phyloP scores from a whole-genome alignment of 2,329 filamentous ascomycete genomes.

The Alternaria triticimaculans region DNA sequence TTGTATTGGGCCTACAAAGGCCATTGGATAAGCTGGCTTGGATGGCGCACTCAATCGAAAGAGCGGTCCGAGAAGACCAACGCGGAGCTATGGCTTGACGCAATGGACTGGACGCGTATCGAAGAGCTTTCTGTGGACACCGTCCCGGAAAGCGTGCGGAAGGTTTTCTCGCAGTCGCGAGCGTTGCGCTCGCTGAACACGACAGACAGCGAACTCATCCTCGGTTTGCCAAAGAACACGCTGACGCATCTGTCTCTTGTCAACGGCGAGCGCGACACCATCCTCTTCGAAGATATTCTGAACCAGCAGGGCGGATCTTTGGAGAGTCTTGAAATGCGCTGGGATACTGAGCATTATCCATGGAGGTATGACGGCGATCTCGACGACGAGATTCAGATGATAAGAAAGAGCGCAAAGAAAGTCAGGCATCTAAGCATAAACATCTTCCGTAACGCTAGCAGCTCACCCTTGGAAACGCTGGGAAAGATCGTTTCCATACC shows the following conservation, averaged over 20 bases:
- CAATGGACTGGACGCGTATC: conserved; percentile 18
- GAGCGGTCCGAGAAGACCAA: conserved; percentile 12
- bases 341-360: background rate
- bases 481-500: conserved; percentile 6
- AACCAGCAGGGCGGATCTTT: conserved; percentile 16
- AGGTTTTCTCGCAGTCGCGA: background rate
- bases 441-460: conserved; percentile 17
- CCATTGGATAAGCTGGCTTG: conserved; percentile 3
- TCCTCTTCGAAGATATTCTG: conserved; percentile 3
- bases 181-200: conserved; percentile 8
- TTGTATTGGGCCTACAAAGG: background rate
- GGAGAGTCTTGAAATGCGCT: conserved; percentile 8
- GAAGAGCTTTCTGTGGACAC: conserved; percentile 6
- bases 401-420: conserved; percentile 7
- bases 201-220: conserved; percentile 9
- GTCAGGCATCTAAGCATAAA: conserved; percentile 20
- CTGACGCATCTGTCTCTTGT: conserved; percentile 12
- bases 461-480: conserved; percentile 19
- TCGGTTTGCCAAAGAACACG: conserved; percentile 7
- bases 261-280: background rate
- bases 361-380: background rate
- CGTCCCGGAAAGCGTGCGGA: background rate
- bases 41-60: background rate
- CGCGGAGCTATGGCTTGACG: conserved; percentile 19
- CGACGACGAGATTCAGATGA: background rate